phyloP scores from a whole-genome alignment of 495 filamentous ascomycete genomes.

The Pseudoneurospora amorphoporcata region DNA sequence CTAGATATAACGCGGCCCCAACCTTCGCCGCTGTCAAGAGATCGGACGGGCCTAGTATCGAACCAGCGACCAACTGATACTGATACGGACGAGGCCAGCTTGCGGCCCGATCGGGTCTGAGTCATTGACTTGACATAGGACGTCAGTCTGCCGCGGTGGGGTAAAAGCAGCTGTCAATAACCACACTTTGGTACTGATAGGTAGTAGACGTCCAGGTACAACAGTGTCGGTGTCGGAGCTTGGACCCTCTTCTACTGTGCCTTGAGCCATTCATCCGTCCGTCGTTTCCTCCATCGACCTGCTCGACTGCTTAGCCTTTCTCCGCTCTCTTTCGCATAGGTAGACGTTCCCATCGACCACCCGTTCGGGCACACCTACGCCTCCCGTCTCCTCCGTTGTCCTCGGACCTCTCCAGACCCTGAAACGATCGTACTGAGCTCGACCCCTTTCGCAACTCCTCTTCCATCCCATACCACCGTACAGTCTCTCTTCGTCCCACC shows the following conservation, averaged over 20 bases:
- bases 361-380: background rate
- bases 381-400: background rate
- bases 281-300: background rate
- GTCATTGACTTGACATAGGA: conserved; percentile 31
- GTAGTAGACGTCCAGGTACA: background rate
- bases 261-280: background rate
- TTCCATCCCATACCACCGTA: background rate
- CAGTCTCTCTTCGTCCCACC: background rate
- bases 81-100: background rate
- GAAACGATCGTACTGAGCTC: background rate
- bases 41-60: background rate
- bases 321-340: background rate
- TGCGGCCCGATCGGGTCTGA: conserved; percentile 22
- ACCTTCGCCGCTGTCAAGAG: background rate
- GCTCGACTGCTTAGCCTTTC: background rate
- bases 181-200: background rate
- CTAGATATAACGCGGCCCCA: conserved; percentile 1
- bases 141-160: conserved; percentile 24
- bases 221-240: conserved; percentile 1
- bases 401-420: background rate
- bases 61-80: background rate
- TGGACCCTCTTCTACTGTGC: background rate
- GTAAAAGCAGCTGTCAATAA: conserved; percentile 4
- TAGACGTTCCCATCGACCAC: background rate
- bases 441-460: background rate